phyloP scores from a whole-genome alignment of 73 alveolate genomes.

The Paramecium sexaurelia region DNA sequence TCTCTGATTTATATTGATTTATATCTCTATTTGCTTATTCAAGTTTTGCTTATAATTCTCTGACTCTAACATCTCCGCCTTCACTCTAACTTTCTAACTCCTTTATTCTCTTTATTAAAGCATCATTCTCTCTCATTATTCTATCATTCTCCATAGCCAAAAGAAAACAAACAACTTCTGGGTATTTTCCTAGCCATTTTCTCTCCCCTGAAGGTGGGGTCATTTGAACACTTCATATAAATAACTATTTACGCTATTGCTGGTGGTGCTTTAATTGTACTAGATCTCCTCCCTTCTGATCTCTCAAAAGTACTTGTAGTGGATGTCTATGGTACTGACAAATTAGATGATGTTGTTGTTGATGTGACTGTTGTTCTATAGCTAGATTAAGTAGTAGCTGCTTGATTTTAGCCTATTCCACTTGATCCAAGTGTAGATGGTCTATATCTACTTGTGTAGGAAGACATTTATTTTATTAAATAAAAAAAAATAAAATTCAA shows the following conservation, averaged over 20 bases:
- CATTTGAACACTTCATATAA: neutral
- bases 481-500: neutral
- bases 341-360: constrained; percentile 24
- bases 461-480: neutral
- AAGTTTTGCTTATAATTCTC: neutral
- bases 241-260: neutral
- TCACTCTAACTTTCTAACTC: constrained; percentile 35
- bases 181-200: constrained; percentile 58
- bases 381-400: neutral
- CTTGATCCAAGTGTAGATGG: constrained; percentile 8
- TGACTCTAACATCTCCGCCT: constrained; percentile 9
- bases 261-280: neutral
- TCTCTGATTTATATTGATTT: neutral
- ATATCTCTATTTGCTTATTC: constrained; percentile 40
- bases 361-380: neutral
- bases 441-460: constrained; percentile 17
- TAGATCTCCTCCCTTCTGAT: constrained; percentile 38
- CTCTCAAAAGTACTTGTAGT: constrained; percentile 40
- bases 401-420: neutral
- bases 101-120: neutral
- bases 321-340: neutral
- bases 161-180: constrained; percentile 39
- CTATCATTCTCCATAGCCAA: constrained; percentile 40
- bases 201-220: constrained; percentile 45
- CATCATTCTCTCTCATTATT: constrained; percentile 27